Evolutionary conservation across 2,329 filamentous ascomycete genomes (phyloP).

Genomic region (Sclerotinia spermophila): DNA sequence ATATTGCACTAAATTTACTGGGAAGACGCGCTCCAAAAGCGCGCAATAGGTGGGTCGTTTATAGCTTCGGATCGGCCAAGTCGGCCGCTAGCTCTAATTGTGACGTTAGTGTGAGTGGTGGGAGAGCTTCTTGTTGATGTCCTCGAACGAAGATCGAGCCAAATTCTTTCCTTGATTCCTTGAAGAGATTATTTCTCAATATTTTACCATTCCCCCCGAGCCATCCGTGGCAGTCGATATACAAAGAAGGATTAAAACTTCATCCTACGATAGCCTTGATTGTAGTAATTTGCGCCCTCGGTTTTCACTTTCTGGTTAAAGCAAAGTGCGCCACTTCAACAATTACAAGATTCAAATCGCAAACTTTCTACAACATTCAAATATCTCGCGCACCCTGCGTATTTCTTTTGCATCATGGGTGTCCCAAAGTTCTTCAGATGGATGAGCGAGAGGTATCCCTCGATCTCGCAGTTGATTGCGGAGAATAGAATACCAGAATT

Average conservation of each 20-base stretch:
- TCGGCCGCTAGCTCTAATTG: constrained; percentile 14
- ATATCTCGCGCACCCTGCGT: not conserved
- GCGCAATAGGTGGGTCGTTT: constrained; percentile 23
- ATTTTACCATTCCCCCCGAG: not conserved
- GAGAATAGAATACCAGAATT: constrained; percentile 99
- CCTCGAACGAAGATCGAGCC: not conserved
- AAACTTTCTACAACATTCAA: constrained; percentile 15
- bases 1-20: constrained; percentile 1
- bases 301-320: constrained; percentile 32
- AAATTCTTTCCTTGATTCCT: not conserved
- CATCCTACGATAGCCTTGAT: not conserved
- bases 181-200: constrained; percentile 17
- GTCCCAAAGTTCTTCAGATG: constrained; percentile 63
- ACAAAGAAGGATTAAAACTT: not conserved
- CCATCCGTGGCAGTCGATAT: not conserved
- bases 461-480: constrained; percentile 96
- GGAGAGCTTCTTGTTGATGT: constrained; percentile 16
- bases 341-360: constrained; percentile 18
- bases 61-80: constrained; percentile 18
- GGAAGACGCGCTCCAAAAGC: constrained; percentile 17
- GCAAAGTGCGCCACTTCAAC: constrained; percentile 27
- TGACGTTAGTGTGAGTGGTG: constrained; percentile 4
- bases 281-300: not conserved
- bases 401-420: constrained; percentile 41
- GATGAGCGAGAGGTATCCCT: constrained; percentile 98